Evolutionary conservation across 352 stramenopile genomes (phyloP), one percentile per base, ranked within the genome.

Genomic region (Thraustotheca clavata): DNA sequence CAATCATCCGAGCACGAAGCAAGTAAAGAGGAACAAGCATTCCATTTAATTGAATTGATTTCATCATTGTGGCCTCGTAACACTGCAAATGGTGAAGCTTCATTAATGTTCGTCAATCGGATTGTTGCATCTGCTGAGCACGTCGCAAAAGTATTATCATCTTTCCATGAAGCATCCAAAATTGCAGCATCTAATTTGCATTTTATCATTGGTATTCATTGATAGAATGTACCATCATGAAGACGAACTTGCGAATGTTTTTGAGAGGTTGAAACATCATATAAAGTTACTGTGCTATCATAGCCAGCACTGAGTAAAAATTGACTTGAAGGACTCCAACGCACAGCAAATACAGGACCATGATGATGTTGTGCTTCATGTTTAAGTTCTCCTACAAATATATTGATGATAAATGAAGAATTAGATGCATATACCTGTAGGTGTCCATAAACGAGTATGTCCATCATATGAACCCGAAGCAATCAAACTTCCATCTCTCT

Each of bases 1-100:
- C 88, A 96, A 77, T 99, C 97, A 70, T 99, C 97, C 1, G 95
- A 99, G 73, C 96, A 99, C 36, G 90, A 98, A 5, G 96, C 96
- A 27, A 99, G 79, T 26, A 98, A 74, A 6, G 74, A 81, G 0
- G 94, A 94, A 4, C 86, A 95, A 8, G 95, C 92, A 76, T 98
- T 92, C 97, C 96, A 99, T 68, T 98, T 97, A 46, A 99, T 95
- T 33, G 95, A 96, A 74, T 99, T 99, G 46, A 99, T 97, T 71
- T 98, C 96, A 67, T 99, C 94, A 16, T 79, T 91, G 78, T 99
- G 97, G 22, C 95, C 96, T 39, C 77, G 80, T 54, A 97, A 83
- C 20, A 91, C 85, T 41, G 91, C 71, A n/a, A 96, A 79, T 24
- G 71, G 85, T 68, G 78, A 75, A 26, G 67, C 59, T 49, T 86